Evolutionary conservation across 2,329 filamentous ascomycete species (phyloP).

Genomic region (Clonostachys rosea): DNA sequence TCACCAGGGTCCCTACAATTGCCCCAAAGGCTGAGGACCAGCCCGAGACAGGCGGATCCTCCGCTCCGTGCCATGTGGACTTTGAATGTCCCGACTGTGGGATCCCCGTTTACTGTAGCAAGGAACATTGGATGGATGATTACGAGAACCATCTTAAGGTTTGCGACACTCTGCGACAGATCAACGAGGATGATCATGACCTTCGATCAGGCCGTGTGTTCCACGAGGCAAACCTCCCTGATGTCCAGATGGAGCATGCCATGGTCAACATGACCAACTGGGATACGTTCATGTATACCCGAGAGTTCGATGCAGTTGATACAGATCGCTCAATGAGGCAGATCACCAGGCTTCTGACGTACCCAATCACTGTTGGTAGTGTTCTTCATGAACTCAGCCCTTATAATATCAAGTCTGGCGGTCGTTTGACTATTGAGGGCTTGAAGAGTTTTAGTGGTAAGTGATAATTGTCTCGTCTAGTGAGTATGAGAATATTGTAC

Average conservation of each 20-base stretch:
- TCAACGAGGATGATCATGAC: conserved; percentile 98
- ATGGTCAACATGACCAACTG: conserved; percentile 97
- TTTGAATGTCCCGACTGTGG: conserved; percentile 98
- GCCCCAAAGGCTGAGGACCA: conserved; percentile 61
- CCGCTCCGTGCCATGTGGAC: conserved; percentile 73
- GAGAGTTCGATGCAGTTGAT: conserved; percentile 88
- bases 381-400: conserved; percentile 92
- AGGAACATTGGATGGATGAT: conserved; percentile 93
- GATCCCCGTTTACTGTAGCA: conserved; percentile 86
- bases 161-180: conserved; percentile 84
- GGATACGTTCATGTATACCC: conserved; percentile 93
- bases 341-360: conserved; percentile 87
- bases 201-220: conserved; percentile 86
- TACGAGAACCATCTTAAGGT: conserved; percentile 91
- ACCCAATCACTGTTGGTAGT: conserved; percentile 87
- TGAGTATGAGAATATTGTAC: no score
- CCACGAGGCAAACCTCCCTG: conserved; percentile 89
- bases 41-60: conserved; percentile 36
- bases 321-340: conserved; percentile 88
- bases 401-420: conserved; percentile 72
- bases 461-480: conserved; percentile 18
- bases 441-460: conserved; percentile 89
- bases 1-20: conserved; percentile 64
- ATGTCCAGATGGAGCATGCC: conserved; percentile 84
- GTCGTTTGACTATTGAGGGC: conserved; percentile 79